Base-by-base conservation (phyloP, 2,329 filamentous ascomycete species). In the Sporothrix variecibatus region DNA sequence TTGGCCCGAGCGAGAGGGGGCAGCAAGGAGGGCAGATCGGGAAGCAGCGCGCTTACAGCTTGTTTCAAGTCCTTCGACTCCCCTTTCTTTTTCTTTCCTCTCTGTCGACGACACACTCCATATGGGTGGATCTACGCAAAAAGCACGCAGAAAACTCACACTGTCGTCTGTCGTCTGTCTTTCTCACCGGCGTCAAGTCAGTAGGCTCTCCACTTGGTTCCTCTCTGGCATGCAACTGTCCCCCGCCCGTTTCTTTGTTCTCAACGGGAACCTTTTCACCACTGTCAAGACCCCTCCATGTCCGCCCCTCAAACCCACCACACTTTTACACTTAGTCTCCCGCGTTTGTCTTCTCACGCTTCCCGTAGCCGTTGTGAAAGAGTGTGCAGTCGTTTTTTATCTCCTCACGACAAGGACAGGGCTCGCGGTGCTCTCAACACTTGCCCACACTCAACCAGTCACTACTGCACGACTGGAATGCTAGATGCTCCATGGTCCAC, bases 31-130 rank as follows among this genome's bases (percentile, higher is more conserved):
- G 62, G n/a, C 31, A 46, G 38, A 23, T 67, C 62, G 62, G 38
- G 38, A 43, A 67, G 38, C 62, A 73, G 76, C 75, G 76, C 76
- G 76, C 76, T 76, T 77, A 76, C 72, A 34, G 60, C 46, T 40
- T 73, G 74, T 76, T 75, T 74, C 71, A 73, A 62, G 64, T 73
- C n/a, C 15, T 60, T 67, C 34, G 17, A 34, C 26, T 26, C 28
- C 11, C 38, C 53, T 5, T 38, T 11, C 43, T 31, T 56, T 20
- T 11, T 11, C 28, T 31, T 15, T 20, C 11, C 68, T 20, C n/a
- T 6, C 64, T n/a, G 43, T 12, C 43, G 43, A 9, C 23, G 17
- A 56, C 8, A 34, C 34, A 34, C 34, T 34, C 1, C 34, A 38
- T 26, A 2, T 17, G 43, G 20, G 26, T 65, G 56, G 34, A 31